Conservation (phyloP, 768 basidiomycete genomes). For the Rubroboletus satanas region DNA sequence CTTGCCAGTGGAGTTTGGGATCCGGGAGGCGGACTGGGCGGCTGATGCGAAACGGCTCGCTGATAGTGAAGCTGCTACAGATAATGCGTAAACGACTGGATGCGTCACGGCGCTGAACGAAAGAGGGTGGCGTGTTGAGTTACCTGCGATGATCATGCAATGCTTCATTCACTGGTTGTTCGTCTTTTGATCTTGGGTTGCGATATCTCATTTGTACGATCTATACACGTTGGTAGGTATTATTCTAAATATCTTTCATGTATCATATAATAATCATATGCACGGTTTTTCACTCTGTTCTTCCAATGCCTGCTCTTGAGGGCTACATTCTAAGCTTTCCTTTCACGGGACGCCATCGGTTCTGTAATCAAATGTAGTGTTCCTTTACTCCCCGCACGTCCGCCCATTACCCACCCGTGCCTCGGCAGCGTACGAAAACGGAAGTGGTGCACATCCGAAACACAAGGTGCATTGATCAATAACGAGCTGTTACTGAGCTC, state of each 20-base stretch:
- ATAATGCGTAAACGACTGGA: not conserved
- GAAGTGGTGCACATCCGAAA: too few species aligned
- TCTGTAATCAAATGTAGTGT: too few species aligned
- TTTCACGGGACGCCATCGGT: too few species aligned
- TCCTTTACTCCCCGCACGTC: too few species aligned
- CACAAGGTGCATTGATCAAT: too few species aligned
- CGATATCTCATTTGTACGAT: not conserved
- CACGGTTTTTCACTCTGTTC: too few species aligned
- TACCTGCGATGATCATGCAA: not conserved
- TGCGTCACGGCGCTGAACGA: not conserved
- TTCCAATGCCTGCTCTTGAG: not conserved
- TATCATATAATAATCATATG: not conserved
- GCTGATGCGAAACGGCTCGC: not conserved
- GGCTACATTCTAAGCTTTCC: too few species aligned
- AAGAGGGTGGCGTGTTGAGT: not conserved
- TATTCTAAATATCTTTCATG: not conserved
- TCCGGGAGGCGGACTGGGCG: slow-evolving; percentile 22
- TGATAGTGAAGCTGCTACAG: not conserved
- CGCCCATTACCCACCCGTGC: too few species aligned
- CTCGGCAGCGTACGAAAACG: too few species aligned
- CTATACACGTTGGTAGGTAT: not conserved
- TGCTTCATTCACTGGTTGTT: not conserved
- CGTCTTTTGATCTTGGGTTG: not conserved
- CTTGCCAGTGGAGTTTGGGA: slow-evolving; percentile 23
- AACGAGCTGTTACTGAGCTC: too few species aligned